Evolutionary conservation across 176 grass and related monocot species (phyloP).

Genomic region (Carex parvula): DNA sequence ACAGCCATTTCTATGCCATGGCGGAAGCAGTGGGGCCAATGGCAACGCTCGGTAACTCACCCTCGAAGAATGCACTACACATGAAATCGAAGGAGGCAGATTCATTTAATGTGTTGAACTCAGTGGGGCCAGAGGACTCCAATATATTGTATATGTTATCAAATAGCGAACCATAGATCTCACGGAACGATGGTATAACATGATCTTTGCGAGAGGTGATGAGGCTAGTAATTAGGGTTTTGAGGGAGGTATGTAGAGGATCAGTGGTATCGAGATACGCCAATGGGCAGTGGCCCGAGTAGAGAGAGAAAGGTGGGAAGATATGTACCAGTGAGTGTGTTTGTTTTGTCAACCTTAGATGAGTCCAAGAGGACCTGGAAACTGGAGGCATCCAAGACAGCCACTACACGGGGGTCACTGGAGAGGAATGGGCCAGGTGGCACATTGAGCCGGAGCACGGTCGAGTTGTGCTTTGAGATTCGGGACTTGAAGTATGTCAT

Average conservation of each 20-base stretch:
- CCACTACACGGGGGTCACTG: slow-evolving; percentile 44
- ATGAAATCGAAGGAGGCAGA: slow-evolving; percentile 49
- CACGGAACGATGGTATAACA: slow-evolving; percentile 42
- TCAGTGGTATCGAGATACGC: slow-evolving; percentile 63
- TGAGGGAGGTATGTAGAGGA: slow-evolving; percentile 46
- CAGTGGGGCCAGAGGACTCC: not conserved
- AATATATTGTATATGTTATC: slow-evolving; percentile 29
- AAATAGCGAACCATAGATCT: slow-evolving; percentile 32
- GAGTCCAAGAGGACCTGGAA: slow-evolving; percentile 64
- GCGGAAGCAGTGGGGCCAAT: slow-evolving; percentile 26
- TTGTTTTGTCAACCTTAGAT: slow-evolving; percentile 50
- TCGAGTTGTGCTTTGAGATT: slow-evolving; percentile 48
- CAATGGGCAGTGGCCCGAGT: slow-evolving; percentile 48
- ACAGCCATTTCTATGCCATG: slow-evolving; percentile 41
- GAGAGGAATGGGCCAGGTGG: slow-evolving; percentile 52
- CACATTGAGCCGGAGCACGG: slow-evolving; percentile 61
- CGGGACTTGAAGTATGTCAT: slow-evolving; percentile 61
- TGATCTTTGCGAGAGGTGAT: slow-evolving; percentile 32
- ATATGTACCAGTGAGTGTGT: slow-evolving; percentile 69
- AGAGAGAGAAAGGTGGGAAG: slow-evolving; percentile 50
- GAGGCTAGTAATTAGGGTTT: slow-evolving; percentile 46
- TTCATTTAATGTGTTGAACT: slow-evolving; percentile 49
- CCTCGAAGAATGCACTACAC: slow-evolving; percentile 43
- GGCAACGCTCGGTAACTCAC: slow-evolving; percentile 31
- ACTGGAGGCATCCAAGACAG: slow-evolving; percentile 67